Base-by-base conservation (phyloP, 352 stramenopile genomes). In the Pythium monospermum region DNA sequence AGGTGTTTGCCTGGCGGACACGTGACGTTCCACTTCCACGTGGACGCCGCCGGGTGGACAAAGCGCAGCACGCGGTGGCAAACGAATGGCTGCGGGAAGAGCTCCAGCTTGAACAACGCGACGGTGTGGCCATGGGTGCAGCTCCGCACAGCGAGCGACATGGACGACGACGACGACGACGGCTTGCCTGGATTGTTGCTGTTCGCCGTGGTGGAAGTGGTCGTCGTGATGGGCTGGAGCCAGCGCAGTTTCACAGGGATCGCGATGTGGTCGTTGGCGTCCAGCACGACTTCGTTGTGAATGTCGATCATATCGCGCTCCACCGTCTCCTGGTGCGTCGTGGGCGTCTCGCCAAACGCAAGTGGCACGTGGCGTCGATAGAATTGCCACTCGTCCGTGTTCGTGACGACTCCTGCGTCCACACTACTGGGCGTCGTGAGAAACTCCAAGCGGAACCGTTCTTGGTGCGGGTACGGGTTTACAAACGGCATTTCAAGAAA, bases 301-400 rank as follows among this genome's bases (percentile, higher is more conserved):
- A 76, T 65, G 54, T 98, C 94, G 23, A 98, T 96, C 87, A 98
- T 96, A 45, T 98, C 92, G 8, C 70, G 64, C 59, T 98, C 93
- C 4, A 98, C 68, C 7, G 69, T 64, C 16, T 63, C 51, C 8
- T 67, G 40, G 6, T 53, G 53, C 28, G 57, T 61, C 7, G 7
- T 4, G 15, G 30, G 13, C 6, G 15, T 2, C 28, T 48, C 35
- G 44, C 69, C 68, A 46, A 76, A 88, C 16, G 74, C 64, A 11
- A 84, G 65, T 6, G 82, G 71, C 0, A 96, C 41, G 26, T 80
- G 60, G 5, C 73, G 56, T 6, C 87, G 73, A 44, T 93, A 93
- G 58, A 86, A 91, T 6, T 47, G 36, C 89, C 90, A 97, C 61
- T 96, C 89, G n/a, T 74, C 54, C 16, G 63, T 72, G 33, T 62